Base-by-base conservation (phyloP, 1,139 yeast species). In the Saccharomyces hybrid region DNA sequence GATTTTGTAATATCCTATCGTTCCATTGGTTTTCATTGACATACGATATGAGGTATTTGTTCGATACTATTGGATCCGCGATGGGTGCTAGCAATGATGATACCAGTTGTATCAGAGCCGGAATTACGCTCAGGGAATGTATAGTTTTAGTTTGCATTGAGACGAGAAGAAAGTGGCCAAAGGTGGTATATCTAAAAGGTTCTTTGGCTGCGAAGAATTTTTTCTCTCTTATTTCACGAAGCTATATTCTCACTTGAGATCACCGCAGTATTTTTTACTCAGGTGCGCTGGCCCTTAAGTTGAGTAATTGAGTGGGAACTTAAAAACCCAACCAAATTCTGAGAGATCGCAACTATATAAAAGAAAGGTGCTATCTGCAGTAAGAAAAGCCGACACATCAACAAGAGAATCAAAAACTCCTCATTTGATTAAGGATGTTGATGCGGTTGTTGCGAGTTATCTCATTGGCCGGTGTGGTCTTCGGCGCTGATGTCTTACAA, bases 31-130 rank as follows among this genome's bases (percentile, higher is more conserved):
- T 46, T 1, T 52, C 52, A 5, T 62, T 49, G 4, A 65, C 50
- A 49, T 64, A 65, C 25, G 58, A 56, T 6, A 66, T 53, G 9
- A 57, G 55, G 46, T 58, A 67, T 52, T 62, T 65, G 6, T 62
- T 58, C 1, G 57, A 46, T 0, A 62, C 58, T 11, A 54, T 49
- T 2, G 64, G 61, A 48, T 63, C 69, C 27, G 57, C 62, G 13
- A 64, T 41, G 8, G 65, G 65, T 16, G 58, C 54, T 28, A 60
- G 51, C 4, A 60, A 25, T 41, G 57, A 54, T 2, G 34, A 23
- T 5, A 49, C 50, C 23, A 16, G 28, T 9, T 27, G 19, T 16
- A 51, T 28, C 14, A 50, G 16, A 3, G 48, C 29, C 9, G 38
- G 3, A 34, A 46, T 31, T 16, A 13, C 19, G 41, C 46, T 23